These are phyloP conservation scores for Phoma sp. DNA, from an alignment of 2,329 filamentous ascomycete genomes.

Conservation along the genomic window DNA sequence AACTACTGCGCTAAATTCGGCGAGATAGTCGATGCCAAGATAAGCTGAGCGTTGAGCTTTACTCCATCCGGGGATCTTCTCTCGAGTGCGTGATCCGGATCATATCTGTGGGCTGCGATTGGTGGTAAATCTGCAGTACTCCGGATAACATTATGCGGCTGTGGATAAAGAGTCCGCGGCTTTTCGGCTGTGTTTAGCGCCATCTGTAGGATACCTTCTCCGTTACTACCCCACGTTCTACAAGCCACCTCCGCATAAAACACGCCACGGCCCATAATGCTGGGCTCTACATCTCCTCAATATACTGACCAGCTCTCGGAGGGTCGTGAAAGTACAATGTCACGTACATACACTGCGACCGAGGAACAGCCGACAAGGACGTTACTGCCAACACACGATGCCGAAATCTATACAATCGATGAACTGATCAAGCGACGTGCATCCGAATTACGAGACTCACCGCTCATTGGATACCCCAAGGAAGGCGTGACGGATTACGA, in stretches of 20 bases:
- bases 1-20: neutral
- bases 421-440: slow-evolving; percentile 34
- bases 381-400: slow-evolving; percentile 8
- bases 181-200: slow-evolving; percentile 3
- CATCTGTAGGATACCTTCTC: slow-evolving; percentile 13
- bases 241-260: slow-evolving; percentile 18
- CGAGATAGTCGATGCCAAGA: neutral
- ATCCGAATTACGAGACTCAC: slow-evolving; percentile 20
- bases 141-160: slow-evolving; percentile 15
- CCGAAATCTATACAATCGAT: slow-evolving; percentile 33
- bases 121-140: slow-evolving; percentile 14
- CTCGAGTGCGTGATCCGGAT: neutral
- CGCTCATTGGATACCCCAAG: slow-evolving; percentile 33
- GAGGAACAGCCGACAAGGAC: slow-evolving; percentile 9
- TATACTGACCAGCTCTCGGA: neutral
- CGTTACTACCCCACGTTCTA: slow-evolving; percentile 4
- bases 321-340: slow-evolving; percentile 19
- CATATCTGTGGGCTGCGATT: neutral
- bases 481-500: slow-evolving; percentile 31
- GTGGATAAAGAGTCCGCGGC: slow-evolving; percentile 12
- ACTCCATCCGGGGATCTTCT: neutral
- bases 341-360: slow-evolving; percentile 16
- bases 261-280: slow-evolving; percentile 12
- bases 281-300: slow-evolving; percentile 5
- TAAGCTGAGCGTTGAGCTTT: neutral